Conservation (phyloP, 2,329 filamentous ascomycete genomes). For the Cordyceps farinosa region DNA sequence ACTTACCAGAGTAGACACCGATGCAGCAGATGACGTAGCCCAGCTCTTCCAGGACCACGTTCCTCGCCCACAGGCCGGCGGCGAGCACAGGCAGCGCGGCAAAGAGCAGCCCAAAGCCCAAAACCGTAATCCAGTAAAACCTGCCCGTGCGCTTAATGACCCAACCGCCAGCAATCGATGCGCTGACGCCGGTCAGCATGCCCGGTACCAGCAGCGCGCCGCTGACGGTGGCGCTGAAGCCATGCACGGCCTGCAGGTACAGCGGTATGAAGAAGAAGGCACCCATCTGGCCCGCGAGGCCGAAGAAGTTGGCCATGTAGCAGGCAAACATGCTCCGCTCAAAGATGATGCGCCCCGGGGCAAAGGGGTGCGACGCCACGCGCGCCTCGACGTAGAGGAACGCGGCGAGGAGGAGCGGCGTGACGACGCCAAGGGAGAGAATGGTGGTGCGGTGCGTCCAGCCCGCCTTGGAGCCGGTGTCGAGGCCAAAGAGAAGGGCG, state of each 20-base stretch:
- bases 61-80: conserved; percentile 48
- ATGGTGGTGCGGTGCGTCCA: conserved; percentile 61
- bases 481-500: conserved; percentile 64
- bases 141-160: conserved; percentile 67
- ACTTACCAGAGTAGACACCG: conserved; percentile 37
- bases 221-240: conserved; percentile 58
- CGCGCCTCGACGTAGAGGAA: conserved; percentile 68
- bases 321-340: conserved; percentile 62
- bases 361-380: conserved; percentile 68
- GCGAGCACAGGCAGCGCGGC: conserved; percentile 52
- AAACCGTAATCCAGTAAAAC: conserved; percentile 66
- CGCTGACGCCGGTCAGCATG: conserved; percentile 58
- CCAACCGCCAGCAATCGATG: conserved; percentile 61
- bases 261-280: conserved; percentile 71
- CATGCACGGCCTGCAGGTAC: conserved; percentile 71
- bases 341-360: conserved; percentile 70
- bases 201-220: conserved; percentile 65
- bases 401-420: conserved; percentile 54
- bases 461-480: conserved; percentile 68
- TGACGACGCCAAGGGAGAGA: conserved; percentile 50
- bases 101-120: conserved; percentile 49
- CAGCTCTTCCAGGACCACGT: conserved; percentile 49
- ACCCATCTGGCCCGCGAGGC: conserved; percentile 54
- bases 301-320: conserved; percentile 71
- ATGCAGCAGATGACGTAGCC: conserved; percentile 51